These are phyloP conservation scores for Fusarium sp. DNA, from an alignment of 2,329 filamentous ascomycete genomes.

Conservation along the genomic window DNA sequence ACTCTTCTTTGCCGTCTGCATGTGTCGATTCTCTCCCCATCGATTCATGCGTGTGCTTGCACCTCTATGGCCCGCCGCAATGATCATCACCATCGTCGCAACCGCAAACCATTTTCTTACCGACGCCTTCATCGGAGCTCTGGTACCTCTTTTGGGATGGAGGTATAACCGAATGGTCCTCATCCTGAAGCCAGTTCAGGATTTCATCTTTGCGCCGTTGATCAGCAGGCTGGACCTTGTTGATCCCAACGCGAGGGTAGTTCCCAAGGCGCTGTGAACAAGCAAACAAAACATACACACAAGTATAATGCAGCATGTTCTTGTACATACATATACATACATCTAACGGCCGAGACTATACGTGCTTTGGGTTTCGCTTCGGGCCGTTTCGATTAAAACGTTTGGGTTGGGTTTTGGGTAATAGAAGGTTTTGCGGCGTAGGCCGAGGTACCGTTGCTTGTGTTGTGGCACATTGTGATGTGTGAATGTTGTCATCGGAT, in stretches of 20 bases:
- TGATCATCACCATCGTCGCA: conserved; percentile 55
- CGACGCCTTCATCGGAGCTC: conserved; percentile 51
- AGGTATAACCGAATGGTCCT: conserved; percentile 43
- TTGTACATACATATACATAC: neutral
- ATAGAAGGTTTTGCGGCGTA: neutral
- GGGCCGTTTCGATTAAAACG: neutral
- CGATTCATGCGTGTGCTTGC: conserved; percentile 50
- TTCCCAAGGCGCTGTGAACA: conserved; percentile 31
- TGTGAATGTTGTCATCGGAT: neutral
- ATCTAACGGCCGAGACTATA: neutral
- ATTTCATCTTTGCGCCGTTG: conserved; percentile 43
- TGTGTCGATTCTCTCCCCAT: conserved; percentile 56
- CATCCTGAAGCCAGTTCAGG: conserved; percentile 44
- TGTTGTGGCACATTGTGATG: neutral
- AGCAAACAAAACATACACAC: neutral
- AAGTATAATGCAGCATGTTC: neutral
- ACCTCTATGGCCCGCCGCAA: conserved; percentile 56
- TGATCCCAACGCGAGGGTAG: conserved; percentile 19
- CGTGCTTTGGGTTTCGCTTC: neutral
- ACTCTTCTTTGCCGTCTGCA: conserved; percentile 50
- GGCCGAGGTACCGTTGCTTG: neutral
- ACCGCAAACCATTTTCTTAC: conserved; percentile 55
- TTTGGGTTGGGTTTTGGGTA: neutral
- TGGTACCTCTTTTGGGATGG: conserved; percentile 52
- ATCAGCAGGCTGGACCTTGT: conserved; percentile 40